Conservation (phyloP, 2,329 filamentous ascomycete species). For the Zarea fungicola region DNA sequence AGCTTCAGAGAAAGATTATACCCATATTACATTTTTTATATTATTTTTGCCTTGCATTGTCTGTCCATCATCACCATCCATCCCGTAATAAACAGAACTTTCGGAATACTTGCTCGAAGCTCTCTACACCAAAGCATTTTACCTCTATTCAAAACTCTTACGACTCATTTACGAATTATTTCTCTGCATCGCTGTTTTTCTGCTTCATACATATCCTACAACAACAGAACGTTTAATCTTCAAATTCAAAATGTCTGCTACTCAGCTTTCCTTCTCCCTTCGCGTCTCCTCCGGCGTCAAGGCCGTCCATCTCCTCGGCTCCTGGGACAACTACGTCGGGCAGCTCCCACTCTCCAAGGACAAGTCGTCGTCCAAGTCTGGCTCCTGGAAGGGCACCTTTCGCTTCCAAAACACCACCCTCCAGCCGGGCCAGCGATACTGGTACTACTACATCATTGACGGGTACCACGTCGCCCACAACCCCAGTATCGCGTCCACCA, state of each 20-base stretch:
- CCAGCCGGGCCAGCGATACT: slow-evolving; percentile 88
- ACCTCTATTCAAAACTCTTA: slow-evolving; percentile 3
- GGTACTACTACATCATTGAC: slow-evolving; percentile 99
- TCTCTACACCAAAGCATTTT: slow-evolving; percentile 28
- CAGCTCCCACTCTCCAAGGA: slow-evolving; percentile 94
- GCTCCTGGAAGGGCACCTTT: slow-evolving; percentile 94
- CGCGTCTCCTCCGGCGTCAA: slow-evolving; percentile 95
- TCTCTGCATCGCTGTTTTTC: slow-evolving; percentile 28
- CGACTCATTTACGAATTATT: slow-evolving; percentile 10
- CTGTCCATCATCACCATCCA: slow-evolving; percentile 24
- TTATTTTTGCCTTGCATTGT: no score
- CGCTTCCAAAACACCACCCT: slow-evolving; percentile 86
- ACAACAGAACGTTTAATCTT: no score
- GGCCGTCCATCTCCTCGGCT: slow-evolving; percentile 94
- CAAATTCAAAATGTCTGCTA: slow-evolving; percentile 68
- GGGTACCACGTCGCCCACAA: slow-evolving; percentile 98
- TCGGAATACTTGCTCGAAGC: slow-evolving; percentile 50
- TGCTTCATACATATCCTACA: slow-evolving; percentile 17
- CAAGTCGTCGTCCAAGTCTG: slow-evolving; percentile 73
- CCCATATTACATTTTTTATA: slow-evolving; percentile 20
- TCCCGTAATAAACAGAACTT: slow-evolving; percentile 42
- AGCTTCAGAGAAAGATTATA: slow-evolving; percentile 30
- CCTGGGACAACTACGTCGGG: slow-evolving; percentile 94
- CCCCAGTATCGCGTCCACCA: slow-evolving; percentile 80
- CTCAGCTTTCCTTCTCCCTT: slow-evolving; percentile 93